Evolutionary conservation across 768 basidiomycete species (phyloP), one percentile per base, ranked within the genome.

Genomic region (Rickenella mellea): DNA sequence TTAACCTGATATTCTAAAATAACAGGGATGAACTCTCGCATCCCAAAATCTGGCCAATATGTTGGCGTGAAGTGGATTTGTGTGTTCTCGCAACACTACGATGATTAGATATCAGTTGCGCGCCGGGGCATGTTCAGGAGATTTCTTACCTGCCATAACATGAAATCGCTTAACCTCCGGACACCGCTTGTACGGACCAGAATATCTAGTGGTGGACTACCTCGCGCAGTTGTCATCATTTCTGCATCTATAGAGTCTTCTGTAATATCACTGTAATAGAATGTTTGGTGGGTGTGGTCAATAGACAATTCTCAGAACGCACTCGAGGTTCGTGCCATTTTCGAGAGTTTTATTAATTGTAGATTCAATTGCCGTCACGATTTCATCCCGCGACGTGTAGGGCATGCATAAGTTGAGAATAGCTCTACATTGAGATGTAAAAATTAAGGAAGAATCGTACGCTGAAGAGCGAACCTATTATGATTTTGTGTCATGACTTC

Each of bases 21-120:
- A 40, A 98, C 79, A 1, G 91, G 89, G 19, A 96, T 59, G 51
- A 99, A 77, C 50, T 98, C 87, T 43, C 75, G 68, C 2, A 97
- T 56, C 4, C 91, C 86, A 54, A 96, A 94, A 42, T 92, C 83
- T 0, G 96, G 96, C 96, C 96, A 99, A 54, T 83, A 91, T 0
- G 77, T 75, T 11, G 76, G 64, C 15, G 79, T 73, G 58, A 96
- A 92, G 54, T 97, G 89, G 7, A 99, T 62, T 50, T 93, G 89
- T 0, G 90, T 89, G 48, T 83, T 59, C 52, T 93, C 81, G 41
- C 72, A 81, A 47, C 80, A 80, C 89, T 96, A 53, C 6, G 24
- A 49, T n/a, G 30, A 31, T 39, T 9, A 40, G 35, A 35, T 22
- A 42, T 29, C 42, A 26, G 25, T 19, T 17, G 19, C 22, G 24